Conservation (phyloP, 2,329 filamentous ascomycete species). For the Pseudocercospora fuligena region DNA sequence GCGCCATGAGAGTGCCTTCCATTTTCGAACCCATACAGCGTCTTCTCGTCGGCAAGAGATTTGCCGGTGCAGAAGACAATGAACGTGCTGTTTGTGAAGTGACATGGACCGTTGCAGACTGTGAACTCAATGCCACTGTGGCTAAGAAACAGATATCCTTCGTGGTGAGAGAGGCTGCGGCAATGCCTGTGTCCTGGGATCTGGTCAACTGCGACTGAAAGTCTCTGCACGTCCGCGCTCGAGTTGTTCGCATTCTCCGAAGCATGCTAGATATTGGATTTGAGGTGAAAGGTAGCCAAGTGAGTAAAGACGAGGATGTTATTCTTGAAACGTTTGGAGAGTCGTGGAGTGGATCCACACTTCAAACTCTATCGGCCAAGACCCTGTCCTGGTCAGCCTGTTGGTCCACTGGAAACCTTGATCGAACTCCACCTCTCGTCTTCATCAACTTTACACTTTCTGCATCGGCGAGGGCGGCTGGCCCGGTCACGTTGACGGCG, state of each 20-base stretch:
- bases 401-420: constrained; percentile 6
- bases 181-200: not conserved
- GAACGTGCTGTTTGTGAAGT: not conserved
- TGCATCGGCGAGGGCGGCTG: not conserved
- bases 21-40: not conserved
- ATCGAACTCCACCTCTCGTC: not conserved
- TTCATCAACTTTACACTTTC: not conserved
- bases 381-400: not conserved
- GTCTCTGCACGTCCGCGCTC: not conserved
- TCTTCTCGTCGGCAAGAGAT: not conserved
- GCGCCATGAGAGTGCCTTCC: not conserved
- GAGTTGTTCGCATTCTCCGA: not conserved
- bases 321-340: not conserved
- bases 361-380: not conserved
- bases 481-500: not conserved
- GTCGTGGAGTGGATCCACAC: not conserved
- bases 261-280: too few species aligned
- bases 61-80: not conserved
- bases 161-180: not conserved
- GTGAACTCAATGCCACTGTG: not conserved
- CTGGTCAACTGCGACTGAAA: not conserved
- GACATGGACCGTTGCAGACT: not conserved
- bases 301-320: not conserved
- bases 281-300: not conserved
- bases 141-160: not conserved